Evolutionary conservation across 768 basidiomycete genomes (phyloP).

Genomic region (Naganishia onofrii): DNA sequence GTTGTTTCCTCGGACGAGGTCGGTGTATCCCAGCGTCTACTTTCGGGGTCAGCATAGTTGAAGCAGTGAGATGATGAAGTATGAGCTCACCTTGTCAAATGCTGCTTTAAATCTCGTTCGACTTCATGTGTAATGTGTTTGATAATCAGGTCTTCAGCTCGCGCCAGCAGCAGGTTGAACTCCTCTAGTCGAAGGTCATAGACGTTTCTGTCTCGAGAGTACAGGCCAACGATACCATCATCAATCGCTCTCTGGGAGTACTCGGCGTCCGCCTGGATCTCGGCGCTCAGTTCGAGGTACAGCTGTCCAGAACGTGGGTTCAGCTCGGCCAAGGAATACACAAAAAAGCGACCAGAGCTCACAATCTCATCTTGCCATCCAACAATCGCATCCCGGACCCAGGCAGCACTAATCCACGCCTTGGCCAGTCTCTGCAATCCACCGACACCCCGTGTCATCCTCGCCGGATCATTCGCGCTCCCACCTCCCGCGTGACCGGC

Average conservation of each 20-base stretch:
- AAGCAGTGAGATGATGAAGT: slow-evolving; percentile 37
- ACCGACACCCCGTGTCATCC: slow-evolving; percentile 75
- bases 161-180: slow-evolving; percentile 62
- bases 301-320: too few species aligned
- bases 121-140: slow-evolving; percentile 80
- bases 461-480: slow-evolving; percentile 58
- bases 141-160: slow-evolving; percentile 85
- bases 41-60: slow-evolving; percentile 35
- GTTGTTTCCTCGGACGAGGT: slow-evolving; percentile 43
- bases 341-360: slow-evolving; percentile 48
- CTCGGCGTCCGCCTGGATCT: slow-evolving; percentile 29
- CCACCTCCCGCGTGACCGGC: slow-evolving; percentile 59
- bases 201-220: slow-evolving; percentile 10
- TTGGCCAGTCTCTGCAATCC: slow-evolving; percentile 81
- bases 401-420: slow-evolving; percentile 76
- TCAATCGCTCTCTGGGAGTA: slow-evolving; percentile 25
- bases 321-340: too few species aligned
- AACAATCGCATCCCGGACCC: slow-evolving; percentile 67
- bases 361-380: slow-evolving; percentile 89
- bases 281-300: slow-evolving; percentile 78
- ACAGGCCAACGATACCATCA: slow-evolving; percentile 7
- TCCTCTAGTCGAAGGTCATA: slow-evolving; percentile 64
- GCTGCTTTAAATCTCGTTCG: slow-evolving; percentile 68
- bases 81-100: slow-evolving; percentile 63
- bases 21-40: slow-evolving; percentile 50